Base-by-base conservation (phyloP, 768 basidiomycete genomes). In the Mycena maculata region DNA sequence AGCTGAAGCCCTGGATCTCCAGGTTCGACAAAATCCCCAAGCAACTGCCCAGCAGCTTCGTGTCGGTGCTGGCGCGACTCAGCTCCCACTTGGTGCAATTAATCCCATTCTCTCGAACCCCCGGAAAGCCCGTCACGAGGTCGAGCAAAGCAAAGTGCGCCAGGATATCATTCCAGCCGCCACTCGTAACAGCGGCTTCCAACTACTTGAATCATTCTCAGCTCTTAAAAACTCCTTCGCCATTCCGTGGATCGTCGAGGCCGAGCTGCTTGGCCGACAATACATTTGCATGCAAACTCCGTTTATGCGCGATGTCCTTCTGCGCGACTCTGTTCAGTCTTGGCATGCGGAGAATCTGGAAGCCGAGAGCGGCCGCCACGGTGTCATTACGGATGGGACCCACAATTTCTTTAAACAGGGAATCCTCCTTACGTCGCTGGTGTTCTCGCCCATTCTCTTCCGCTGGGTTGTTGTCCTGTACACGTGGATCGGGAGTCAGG, bases 351-450 rank as follows among this genome's bases (percentile, higher is more conserved):
- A 61, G 39, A 18, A 61, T 52, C 20, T 61, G 25, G 48, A 49
- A 23, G 23, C 48, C 3, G 60, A 61, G 31, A 49, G 50, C 30
- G 48, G 60, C 42, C 47, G 60, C 4, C 60, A 60, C 15, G 59
- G 59, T 6, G 20, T 60, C 3, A 30, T 60, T 9, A 60, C 59
- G 18, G 59, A 60, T 44, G 59, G 59, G 6, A 39, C 48, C 2
- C 48, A 39, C 25, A 36, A 60, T 50, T 60, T 50, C n/a, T 60
- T 49, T 39, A 60, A 60, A 25, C 38, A 60, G 36, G 60, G 48
- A 23, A 42, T 61, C n/a, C 60, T 61, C 12, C 28, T 52, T 4
- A 61, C 48, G 16, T 50, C 48, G 5, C 20, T 50, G 33, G 47
- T 52, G 15, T 60, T 50, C 25, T 60, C 48, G 1, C 49, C 38